phyloP scores from a whole-genome alignment of 2,329 filamentous ascomycete species.

The Cercospora sp. region DNA sequence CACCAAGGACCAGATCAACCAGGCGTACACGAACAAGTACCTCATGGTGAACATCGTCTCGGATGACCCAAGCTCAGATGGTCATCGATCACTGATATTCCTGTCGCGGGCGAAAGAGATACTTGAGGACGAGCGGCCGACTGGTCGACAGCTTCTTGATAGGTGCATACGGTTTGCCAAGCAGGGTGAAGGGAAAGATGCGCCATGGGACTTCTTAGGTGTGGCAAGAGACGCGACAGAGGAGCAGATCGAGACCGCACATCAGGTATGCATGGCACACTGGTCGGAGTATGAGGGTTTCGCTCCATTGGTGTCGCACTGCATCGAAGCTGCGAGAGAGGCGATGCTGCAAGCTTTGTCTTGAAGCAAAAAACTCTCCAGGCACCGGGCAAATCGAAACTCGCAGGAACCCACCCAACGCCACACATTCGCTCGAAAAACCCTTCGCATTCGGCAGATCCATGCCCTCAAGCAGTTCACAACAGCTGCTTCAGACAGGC shows the following conservation, averaged over 20 bases:
- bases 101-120: background rate
- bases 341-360: background rate
- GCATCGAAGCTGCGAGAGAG: background rate
- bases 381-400: background rate
- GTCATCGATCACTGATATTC: background rate
- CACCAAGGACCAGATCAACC: background rate
- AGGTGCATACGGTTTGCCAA: background rate
- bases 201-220: background rate
- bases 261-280: background rate
- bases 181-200: background rate
- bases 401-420: background rate
- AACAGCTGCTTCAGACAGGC: slow-evolving; percentile 64
- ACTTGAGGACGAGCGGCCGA: background rate
- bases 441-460: background rate
- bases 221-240: background rate
- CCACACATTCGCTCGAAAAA: background rate
- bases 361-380: background rate
- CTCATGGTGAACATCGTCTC: background rate
- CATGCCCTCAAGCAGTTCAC: background rate
- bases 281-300: background rate
- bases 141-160: background rate
- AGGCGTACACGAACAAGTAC: background rate
- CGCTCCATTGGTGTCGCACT: background rate
- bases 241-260: background rate
- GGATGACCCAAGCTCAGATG: background rate